Evolutionary conservation across 2,329 filamentous ascomycete genomes (phyloP), one percentile per base, ranked within the genome.

Genomic region (Gaeumannomyces tritici): DNA sequence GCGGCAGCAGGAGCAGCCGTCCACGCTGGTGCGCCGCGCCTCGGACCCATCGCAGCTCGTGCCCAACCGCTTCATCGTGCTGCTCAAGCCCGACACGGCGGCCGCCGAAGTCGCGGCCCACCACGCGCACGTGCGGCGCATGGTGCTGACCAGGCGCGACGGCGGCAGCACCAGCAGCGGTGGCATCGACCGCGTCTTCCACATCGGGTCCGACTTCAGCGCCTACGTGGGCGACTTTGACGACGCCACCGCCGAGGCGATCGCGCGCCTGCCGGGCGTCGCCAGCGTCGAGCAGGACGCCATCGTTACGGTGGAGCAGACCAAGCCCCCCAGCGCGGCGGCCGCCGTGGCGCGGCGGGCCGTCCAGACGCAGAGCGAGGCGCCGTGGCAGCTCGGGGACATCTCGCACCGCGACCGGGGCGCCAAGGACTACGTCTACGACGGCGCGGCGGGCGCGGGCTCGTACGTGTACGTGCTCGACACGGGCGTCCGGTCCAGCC

Each of bases 381-480:
- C 84, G 1, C 81, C 83, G 1, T 72, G 71, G 12, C 83, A 83
- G n/a, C 75, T 87, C 31, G 74, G 76, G 57, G 81, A 83, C 55
- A 67, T 86, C 60, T 86, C 83, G 58, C 75, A 80, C 69, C 66
- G 73, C 31, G 60, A 69, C 13, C 65, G 72, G n/a, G 76, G 68
- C 54, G 66, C 68, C 13, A 67, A 67, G 57, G 66, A 69, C 61
- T 85, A 85, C 69, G 67, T 80, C 62, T 86, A 83, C 65, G 82
- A 86, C 69, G 73, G 73, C 63, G 76, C 74, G 13, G 80, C 79
- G 24, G 83, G 83, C 42, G 63, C 77, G 65, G 82, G 80, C n/a
- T 81, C 83, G 66, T 86, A 81, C 31, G 80, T 79, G 31, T 89
- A 84, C 70, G 74, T 89, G 28, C 80, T 89, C 55, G 87, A 89